Base-by-base conservation (phyloP, 1,284 basidiomycete species). In the Tylopilus sp. region DNA sequence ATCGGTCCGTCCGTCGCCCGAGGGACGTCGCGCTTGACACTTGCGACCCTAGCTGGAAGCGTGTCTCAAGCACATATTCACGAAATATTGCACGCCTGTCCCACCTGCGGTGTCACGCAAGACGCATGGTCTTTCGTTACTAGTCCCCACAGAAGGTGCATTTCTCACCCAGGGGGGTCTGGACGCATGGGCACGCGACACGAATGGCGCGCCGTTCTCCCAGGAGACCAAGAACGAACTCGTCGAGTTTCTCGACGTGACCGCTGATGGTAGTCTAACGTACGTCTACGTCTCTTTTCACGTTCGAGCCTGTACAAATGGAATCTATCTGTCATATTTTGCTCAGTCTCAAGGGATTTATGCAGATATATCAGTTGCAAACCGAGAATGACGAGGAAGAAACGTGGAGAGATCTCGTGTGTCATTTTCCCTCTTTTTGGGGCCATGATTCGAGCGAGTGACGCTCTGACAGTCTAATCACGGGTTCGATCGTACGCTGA, bases 351-450 rank as follows among this genome's bases (percentile, higher is more conserved):
- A 81, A 84, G 61, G 87, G 87, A 3, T 89, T 90, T 61, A 59
- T 89, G 60, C 86, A 89, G 61, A 79, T 89, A 41, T 89, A 89
- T 60, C 84, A 87, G 59, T 66, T 89, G 25, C 87, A 90, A 64
- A 89, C 86, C 2, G 84, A 87, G 59, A 87, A 82, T 55, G 87
- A 89, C 54, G 84, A 87, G 59, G 84, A 84, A 63, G 87, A 90
- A 67, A 89, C 87, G 9, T 89, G 86, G 86, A 74, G 76, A 63
- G 87, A 89, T 71, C 69, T 89, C 55, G 85, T 87, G 59, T 58
- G 59, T 64, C 18, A 9, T 36, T 46, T 78, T 56, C 13, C 29
- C 41, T 38, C 16, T 28, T 34, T 21, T 36, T 2, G 5, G 8
- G 11, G 16, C 30, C 25, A 11, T 9, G n/a, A 18, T 41, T 19